Conservation (phyloP, 352 stramenopile genomes). For the Phytophthora sansomeana region DNA sequence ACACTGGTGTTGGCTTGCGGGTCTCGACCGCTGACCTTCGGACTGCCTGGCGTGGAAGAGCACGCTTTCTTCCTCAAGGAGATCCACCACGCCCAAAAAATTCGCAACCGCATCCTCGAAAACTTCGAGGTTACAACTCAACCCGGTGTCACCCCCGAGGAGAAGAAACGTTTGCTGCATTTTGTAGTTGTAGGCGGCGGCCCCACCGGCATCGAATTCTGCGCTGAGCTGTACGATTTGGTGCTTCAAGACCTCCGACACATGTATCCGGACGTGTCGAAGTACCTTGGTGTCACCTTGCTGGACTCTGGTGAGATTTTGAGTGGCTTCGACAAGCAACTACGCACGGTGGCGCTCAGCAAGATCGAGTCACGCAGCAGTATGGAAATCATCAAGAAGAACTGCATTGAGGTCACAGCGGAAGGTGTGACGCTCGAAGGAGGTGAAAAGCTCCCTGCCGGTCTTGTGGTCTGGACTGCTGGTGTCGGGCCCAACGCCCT, state of each 20-base stretch:
- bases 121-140: constrained; percentile 96
- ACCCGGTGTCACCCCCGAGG: constrained; percentile 77
- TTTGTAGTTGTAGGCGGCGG: constrained; percentile 98
- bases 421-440: constrained; percentile 72
- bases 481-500: constrained; percentile 82
- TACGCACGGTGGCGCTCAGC: constrained; percentile 74
- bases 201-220: constrained; percentile 96
- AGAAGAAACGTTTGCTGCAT: constrained; percentile 93
- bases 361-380: constrained; percentile 85
- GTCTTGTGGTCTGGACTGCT: constrained; percentile 83
- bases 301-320: constrained; percentile 79
- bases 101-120: constrained; percentile 80
- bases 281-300: constrained; percentile 73
- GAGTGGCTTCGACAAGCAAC: constrained; percentile 69
- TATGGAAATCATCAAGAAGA: constrained; percentile 85
- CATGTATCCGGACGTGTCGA: constrained; percentile 81
- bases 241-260: constrained; percentile 92
- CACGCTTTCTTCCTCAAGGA: constrained; percentile 98
- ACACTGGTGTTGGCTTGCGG: constrained; percentile 94
- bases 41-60: constrained; percentile 88
- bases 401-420: constrained; percentile 70
- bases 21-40: constrained; percentile 96
- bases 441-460: constrained; percentile 63
- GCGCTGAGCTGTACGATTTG: constrained; percentile 96
- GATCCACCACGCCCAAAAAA: constrained; percentile 93